Percentiles rank a stretch among this genome's conserved stretches.
Conservation (phyloP, 208 protist genomes). For the Tritrichomonas musculus region DNA sequence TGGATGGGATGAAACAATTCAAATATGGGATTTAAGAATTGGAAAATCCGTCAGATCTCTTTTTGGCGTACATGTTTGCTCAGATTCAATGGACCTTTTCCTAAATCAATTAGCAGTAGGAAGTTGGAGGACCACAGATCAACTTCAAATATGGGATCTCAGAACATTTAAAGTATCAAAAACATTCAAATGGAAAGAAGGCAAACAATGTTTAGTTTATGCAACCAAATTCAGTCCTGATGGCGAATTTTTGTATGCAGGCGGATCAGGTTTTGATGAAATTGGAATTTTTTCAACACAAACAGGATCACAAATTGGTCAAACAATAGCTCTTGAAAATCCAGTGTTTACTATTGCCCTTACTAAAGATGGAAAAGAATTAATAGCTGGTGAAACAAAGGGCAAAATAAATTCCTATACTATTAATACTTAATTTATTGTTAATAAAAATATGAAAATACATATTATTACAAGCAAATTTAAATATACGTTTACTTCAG, state of each 20-base stretch:
- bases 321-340: not conserved
- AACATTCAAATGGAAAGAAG: not conserved
- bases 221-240: not conserved
- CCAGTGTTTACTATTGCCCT: not conserved
- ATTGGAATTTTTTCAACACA: not conserved
- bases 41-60: not conserved
- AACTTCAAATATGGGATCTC: not conserved
- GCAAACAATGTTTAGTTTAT: not conserved
- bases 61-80: not conserved
- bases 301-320: not conserved
- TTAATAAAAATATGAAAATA: too few relatives aligned
- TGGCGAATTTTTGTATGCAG: not conserved
- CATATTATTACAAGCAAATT: too few relatives aligned
- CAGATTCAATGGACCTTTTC: not conserved
- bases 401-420: not conserved
- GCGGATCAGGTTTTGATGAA: not conserved
- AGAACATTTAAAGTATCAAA: not conserved
- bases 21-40: not conserved
- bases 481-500: too few relatives aligned
- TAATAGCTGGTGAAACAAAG: not conserved
- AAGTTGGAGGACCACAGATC: not conserved
- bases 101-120: not conserved
- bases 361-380: not conserved
- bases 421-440: too few relatives aligned
- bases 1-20: conserved; percentile 32